Evolutionary conservation across 1,284 basidiomycete species (phyloP), one percentile per base, ranked within the genome.

Genomic region (Xanthoconium separans): DNA sequence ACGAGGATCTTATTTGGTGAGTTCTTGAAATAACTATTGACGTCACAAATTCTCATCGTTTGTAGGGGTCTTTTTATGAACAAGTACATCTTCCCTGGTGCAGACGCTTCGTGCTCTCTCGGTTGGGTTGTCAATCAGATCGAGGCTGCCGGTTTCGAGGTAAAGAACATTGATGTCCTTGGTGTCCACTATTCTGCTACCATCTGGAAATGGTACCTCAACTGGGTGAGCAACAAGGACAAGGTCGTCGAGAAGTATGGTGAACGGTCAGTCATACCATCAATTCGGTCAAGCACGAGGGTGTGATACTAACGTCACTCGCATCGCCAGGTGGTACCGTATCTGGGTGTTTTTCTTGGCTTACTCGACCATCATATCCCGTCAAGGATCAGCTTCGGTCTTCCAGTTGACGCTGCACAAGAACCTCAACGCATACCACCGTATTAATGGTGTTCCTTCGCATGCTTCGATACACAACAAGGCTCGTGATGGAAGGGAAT

Each of bases 361-460:
- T 30, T 93, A 85, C 71, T 83, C 85, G 41, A 80, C 79, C 16
- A 92, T 93, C 61, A 81, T 79, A 58, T 81, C 83, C 61, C 80
- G 93, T 44, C 91, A 97, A 78, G 95, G 95, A 34, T 79, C 86
- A 24, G 84, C 88, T 10, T 91, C 92, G 1, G 88, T 96, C 43
- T 97, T 95, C 89, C 95, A 98, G 77, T 86, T 99, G 66, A 97
- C 94, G 3, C 75, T 95, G 60, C 94, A 98, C 80, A 98, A 99
- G 79, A 98, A 98, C 80, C 74, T 98, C 61, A 98, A 98, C 70
- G 94, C 89, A 4, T 95, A 87, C 78, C 93, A 93, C 70, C 89
- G 95, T 51, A 84, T 94, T 61, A 82, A 88, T 48, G 90, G 90
- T 39, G 80, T 93, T 34, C 76, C 80, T 27, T 91, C 83, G 62